Base-by-base conservation (phyloP, 2,329 filamentous ascomycete genomes). In the Colletotrichum spinosum region DNA sequence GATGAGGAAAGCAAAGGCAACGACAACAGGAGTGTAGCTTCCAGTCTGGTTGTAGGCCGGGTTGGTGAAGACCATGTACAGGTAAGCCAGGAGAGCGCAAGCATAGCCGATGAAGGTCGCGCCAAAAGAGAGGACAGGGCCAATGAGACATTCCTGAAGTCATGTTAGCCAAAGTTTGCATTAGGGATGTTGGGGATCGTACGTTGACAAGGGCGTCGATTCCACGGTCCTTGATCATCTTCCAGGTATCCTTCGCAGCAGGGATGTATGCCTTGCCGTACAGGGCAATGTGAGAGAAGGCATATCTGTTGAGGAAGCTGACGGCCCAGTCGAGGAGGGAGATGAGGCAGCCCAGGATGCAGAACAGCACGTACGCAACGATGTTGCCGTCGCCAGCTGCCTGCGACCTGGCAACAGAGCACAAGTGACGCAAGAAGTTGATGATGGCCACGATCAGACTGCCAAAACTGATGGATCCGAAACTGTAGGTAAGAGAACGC, bases 231-330 rank as follows among this genome's bases (percentile, higher is more conserved):
- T 94, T 95, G 82, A 97, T 94, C 91, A 97, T 92, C 64, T 74
- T 88, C 92, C 93, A 97, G 0, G 93, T 97, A 71, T 93, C 92
- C 79, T 97, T 97, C 41, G 94, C 94, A 0, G 94, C 92, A 1
- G 88, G 84, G 59, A 97, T 86, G 75, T 97, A 98, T 1, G 91
- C 81, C 77, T 97, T 97, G 15, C 95, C 95, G 74, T 97, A 97
- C 0, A 97, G 83, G 0, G 95, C 94, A 73, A 98, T 97, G 74
- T 97, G 93, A 37, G 90, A 94, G 78, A 97, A 97, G 1, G 94
- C 94, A 71, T 97, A 97, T 71, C 93, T 89, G 79, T 98, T 98
- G 79, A 97, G 84, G 73, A 97, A 96, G 69, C 93, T 85, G 1
- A 96, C 88, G 0, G 90, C 90, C 94, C 95, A 97, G 70, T 97